A percentile compares a stretch with the other conserved stretches of the same genome.
phyloP scores from a whole-genome alignment of 345 rosid species.

The Sisymbrium altissimum region DNA sequence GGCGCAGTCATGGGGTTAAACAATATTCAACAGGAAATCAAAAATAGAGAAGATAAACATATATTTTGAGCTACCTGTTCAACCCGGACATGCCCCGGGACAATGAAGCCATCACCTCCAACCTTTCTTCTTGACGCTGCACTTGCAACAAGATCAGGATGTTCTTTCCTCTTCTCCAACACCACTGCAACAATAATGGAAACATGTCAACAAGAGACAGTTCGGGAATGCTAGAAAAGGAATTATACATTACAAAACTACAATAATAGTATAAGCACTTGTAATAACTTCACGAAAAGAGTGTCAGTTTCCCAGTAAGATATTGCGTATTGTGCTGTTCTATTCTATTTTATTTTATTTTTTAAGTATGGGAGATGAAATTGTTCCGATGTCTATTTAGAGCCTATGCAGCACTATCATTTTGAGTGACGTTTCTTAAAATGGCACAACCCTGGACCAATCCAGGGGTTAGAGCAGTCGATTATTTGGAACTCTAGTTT shows the following conservation, averaged over 20 bases:
- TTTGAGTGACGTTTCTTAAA: neutral
- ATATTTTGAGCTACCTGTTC: slow-evolving; percentile 42
- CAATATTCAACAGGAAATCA: neutral
- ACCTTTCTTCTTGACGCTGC: slow-evolving; percentile 39
- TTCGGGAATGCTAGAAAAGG: neutral
- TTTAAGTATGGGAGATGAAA: neutral
- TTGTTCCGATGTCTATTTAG: neutral
- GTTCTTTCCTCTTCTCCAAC: slow-evolving; percentile 54
- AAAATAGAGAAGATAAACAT: neutral
- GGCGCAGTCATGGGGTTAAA: neutral
- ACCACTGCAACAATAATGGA: slow-evolving; percentile 40
- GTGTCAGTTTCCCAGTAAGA: neutral
- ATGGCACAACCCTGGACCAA: neutral
- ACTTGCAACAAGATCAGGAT: slow-evolving; percentile 31
- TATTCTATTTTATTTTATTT: neutral
- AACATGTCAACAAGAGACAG: slow-evolving; percentile 12
- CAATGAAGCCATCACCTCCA: slow-evolving; percentile 14
- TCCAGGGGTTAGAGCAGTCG: neutral
- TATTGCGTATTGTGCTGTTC: neutral
- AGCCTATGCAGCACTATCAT: neutral
- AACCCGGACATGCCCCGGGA: slow-evolving; percentile 24
- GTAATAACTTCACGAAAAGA: neutral
- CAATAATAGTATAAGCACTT: neutral
- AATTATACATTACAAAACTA: neutral
- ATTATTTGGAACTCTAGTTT: neutral